phyloP scores from a whole-genome alignment of 2,329 filamentous ascomycete species.

The Phialemoniopsis sp. region DNA sequence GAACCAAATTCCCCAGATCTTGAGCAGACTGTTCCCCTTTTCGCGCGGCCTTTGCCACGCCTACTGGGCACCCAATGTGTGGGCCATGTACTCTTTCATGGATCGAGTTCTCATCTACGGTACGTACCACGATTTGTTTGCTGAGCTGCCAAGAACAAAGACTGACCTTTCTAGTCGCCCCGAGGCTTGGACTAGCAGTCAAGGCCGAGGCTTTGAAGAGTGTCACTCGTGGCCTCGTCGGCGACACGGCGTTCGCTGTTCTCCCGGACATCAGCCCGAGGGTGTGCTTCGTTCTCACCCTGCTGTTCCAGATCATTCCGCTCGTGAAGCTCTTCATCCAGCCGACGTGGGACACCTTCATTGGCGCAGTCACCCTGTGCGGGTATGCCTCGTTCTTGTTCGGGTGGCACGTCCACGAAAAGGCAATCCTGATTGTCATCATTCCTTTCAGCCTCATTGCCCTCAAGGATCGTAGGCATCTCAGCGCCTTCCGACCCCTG shows the following conservation, averaged over 20 bases:
- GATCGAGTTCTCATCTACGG: constrained; percentile 80
- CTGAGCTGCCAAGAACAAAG: too few species aligned
- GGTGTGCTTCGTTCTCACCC: constrained; percentile 76
- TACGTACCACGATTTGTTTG: constrained; percentile 36
- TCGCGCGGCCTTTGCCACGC: constrained; percentile 91
- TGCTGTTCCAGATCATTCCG: constrained; percentile 76
- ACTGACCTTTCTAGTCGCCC: constrained; percentile 57
- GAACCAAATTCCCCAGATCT: constrained; percentile 79
- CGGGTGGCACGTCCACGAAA: constrained; percentile 98
- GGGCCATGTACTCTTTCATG: constrained; percentile 92
- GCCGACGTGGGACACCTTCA: constrained; percentile 84
- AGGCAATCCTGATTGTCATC: constrained; percentile 90
- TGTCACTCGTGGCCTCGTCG: constrained; percentile 88
- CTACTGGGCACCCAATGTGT: constrained; percentile 97
- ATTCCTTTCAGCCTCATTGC: constrained; percentile 93
- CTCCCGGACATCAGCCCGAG: constrained; percentile 80
- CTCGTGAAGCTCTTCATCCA: constrained; percentile 76
- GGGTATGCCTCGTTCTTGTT: constrained; percentile 96
- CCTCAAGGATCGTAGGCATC: constrained; percentile 81
- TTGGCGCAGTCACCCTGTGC: constrained; percentile 85
- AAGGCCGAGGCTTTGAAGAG: constrained; percentile 75
- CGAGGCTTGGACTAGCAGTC: constrained; percentile 70
- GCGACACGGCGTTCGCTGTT: constrained; percentile 90
- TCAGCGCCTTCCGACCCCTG: constrained; percentile 86
- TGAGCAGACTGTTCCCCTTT: constrained; percentile 87